Evolutionary conservation across 148 eudicot genomes (phyloP).

Genomic region (Amaranthus cruentus): DNA sequence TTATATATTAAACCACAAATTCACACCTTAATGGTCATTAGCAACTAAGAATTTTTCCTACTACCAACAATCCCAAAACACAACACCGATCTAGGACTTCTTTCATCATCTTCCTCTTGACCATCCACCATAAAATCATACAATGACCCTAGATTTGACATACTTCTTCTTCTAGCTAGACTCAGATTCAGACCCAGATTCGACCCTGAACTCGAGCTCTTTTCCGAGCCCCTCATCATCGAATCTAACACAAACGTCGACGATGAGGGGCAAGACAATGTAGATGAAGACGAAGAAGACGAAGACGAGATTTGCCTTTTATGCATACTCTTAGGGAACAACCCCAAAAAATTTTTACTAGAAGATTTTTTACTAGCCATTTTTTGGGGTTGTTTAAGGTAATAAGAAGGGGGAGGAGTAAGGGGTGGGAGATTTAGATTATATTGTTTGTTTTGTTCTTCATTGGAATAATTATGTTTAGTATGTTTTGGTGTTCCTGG

Average conservation of each 20-base stretch:
- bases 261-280: neutral
- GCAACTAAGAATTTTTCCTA: neutral
- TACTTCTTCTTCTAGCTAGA: too few relatives aligned
- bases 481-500: conserved; percentile 79
- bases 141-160: neutral
- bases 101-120: neutral
- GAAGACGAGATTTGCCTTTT: conserved; percentile 5
- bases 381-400: neutral
- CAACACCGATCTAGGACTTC: neutral
- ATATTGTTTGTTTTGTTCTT: neutral
- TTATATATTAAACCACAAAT: too few relatives aligned
- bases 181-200: neutral
- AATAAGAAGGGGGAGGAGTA: conserved; percentile 18
- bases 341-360: neutral
- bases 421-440: neutral
- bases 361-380: neutral
- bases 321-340: conserved; percentile 10
- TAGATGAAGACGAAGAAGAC: neutral
- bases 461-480: neutral
- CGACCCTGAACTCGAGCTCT: neutral
- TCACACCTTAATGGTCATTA: too few relatives aligned
- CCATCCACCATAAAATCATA: conserved; percentile 4
- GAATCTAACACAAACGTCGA: neutral
- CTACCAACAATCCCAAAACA: conserved; percentile 14
- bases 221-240: neutral